phyloP scores from a whole-genome alignment of 83 land plant species.

The Picea mariana region DNA sequence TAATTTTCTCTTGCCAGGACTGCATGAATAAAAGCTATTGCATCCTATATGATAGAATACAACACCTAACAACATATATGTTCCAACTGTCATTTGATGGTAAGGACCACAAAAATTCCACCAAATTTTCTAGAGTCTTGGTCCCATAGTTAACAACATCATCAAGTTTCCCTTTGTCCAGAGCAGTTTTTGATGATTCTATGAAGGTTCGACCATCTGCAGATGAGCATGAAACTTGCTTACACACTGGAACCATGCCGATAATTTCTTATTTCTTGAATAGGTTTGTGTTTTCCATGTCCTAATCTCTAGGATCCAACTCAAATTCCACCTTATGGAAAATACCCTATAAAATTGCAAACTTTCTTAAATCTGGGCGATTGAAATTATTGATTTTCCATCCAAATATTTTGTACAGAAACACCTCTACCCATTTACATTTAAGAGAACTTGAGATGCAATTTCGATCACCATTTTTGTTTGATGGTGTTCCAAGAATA shows the following conservation, averaged over 20 bases:
- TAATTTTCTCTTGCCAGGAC: too few relatives aligned
- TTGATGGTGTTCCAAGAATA: conserved; percentile 63
- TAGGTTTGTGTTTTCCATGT: conserved; percentile 70
- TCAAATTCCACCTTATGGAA: conserved; percentile 97
- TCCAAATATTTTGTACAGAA: conserved; percentile 30
- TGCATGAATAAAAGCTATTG: too few relatives aligned
- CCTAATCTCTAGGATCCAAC: conserved; percentile 90
- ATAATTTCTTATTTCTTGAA: conserved; percentile 81
- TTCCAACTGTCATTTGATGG: conserved; percentile 97
- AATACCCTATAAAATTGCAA: conserved; percentile 80
- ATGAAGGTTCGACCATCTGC: conserved; percentile 95
- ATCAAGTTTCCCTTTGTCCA: conserved; percentile 97
- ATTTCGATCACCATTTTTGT: conserved; percentile 20
- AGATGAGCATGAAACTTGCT: conserved; percentile 97
- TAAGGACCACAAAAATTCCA: conserved; percentile 96
- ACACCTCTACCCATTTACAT: conserved; percentile 61
- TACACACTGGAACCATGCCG: conserved; percentile 91
- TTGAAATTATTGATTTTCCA: conserved; percentile 40
- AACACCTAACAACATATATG: conserved; percentile 94
- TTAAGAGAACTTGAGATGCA: conserved; percentile 31
- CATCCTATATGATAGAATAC: conserved; percentile 95
- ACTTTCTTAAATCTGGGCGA: conserved; percentile 68
- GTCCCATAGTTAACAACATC: conserved; percentile 96
- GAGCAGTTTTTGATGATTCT: conserved; percentile 95
- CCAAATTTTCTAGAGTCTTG: conserved; percentile 89